phyloP scores from a whole-genome alignment of 805 yeast species.

The Metschnikowia anglica region DNA sequence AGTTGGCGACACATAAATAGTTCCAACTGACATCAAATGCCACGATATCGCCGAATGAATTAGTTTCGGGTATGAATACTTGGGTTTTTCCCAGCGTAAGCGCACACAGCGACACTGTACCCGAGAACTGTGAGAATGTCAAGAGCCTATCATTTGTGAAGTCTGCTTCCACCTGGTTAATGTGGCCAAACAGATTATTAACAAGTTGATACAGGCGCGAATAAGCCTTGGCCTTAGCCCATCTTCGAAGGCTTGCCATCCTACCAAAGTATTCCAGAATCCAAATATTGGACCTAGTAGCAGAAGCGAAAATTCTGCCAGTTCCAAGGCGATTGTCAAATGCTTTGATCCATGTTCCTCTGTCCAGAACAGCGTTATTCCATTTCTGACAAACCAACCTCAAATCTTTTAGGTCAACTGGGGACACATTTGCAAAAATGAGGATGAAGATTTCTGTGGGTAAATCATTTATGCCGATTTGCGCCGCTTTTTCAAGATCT shows the following conservation, averaged over 20 bases:
- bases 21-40: conserved; percentile 33
- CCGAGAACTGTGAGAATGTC: conserved; percentile 28
- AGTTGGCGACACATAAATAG: conserved; percentile 31
- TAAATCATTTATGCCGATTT: conserved; percentile 31
- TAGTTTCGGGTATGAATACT: conserved; percentile 37
- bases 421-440: conserved; percentile 47
- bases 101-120: conserved; percentile 32
- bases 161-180: conserved; percentile 25
- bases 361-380: conserved; percentile 45
- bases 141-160: conserved; percentile 29
- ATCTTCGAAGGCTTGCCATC: conserved; percentile 31
- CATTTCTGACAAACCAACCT: conserved; percentile 50
- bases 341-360: conserved; percentile 48
- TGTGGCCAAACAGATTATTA: conserved; percentile 28
- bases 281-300: conserved; percentile 47
- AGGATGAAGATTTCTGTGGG: conserved; percentile 49
- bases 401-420: conserved; percentile 39
- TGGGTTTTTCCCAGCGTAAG: conserved; percentile 38
- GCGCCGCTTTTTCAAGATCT: neutral
- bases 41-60: conserved; percentile 17
- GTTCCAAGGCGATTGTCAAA: conserved; percentile 42
- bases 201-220: conserved; percentile 31
- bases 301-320: conserved; percentile 40
- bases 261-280: conserved; percentile 46
- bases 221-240: conserved; percentile 39